Conservation (phyloP, 192 early-diverging fungal genomes). For the Lunasporangiospora selenospora region DNA sequence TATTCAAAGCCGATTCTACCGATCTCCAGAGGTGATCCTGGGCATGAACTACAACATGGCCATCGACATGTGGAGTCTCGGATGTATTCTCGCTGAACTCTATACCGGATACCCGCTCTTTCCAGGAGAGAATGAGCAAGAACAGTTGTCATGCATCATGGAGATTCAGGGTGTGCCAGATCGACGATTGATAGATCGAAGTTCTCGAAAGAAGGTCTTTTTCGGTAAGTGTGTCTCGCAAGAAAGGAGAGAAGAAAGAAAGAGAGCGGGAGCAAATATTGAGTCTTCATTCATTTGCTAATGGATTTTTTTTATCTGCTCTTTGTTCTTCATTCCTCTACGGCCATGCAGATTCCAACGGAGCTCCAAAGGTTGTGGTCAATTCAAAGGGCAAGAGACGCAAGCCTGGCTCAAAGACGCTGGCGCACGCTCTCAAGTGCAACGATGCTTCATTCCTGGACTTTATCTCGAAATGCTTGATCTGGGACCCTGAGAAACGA, state of each 20-base stretch:
- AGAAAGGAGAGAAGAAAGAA: too few relatives aligned
- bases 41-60: conserved; percentile 87
- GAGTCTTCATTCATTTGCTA: conserved; percentile 20
- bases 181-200: conserved; percentile 74
- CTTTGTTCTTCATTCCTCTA: background rate
- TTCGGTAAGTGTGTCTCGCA: conserved; percentile 81
- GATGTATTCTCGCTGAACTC: conserved; percentile 94
- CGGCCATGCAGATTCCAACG: conserved; percentile 49
- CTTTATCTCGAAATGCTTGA: conserved; percentile 83
- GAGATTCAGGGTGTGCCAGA: conserved; percentile 89
- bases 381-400: conserved; percentile 93
- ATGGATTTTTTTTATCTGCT: conserved; percentile 39
- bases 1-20: conserved; percentile 96
- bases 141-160: conserved; percentile 96
- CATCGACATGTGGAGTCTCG: conserved; percentile 98
- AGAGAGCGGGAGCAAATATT: conserved; percentile 12
- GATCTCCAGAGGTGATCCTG: conserved; percentile 96
- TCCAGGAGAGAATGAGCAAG: conserved; percentile 97
- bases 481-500: conserved; percentile 90
- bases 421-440: conserved; percentile 76
- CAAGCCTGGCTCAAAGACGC: conserved; percentile 76
- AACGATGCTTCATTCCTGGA: conserved; percentile 83
- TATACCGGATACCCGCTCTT: conserved; percentile 92
- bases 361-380: conserved; percentile 65
- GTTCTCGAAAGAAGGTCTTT: conserved; percentile 83